A percentile compares a stretch with the other conserved stretches of the same genome.
Conservation (phyloP, 495 filamentous ascomycete genomes). For the Penicillium lividum region DNA sequence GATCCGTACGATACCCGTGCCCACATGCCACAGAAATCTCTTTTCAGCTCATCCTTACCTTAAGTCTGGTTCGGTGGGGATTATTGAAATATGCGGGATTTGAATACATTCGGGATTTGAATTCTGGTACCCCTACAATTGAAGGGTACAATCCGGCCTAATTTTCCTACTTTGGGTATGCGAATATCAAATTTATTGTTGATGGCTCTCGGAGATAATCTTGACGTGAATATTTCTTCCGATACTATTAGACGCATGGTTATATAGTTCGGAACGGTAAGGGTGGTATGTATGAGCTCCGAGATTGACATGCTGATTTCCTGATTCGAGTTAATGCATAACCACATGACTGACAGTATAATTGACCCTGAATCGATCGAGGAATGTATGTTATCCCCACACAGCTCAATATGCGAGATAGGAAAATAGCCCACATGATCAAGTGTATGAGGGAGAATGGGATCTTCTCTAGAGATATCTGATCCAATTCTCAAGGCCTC, state of each 20-base stretch:
- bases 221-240: too few relatives aligned
- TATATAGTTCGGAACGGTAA: not conserved
- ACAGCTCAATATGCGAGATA: not conserved
- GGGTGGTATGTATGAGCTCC: not conserved
- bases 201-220: too few relatives aligned
- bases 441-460: not conserved
- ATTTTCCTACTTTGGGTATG: not conserved
- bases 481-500: not conserved
- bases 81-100: too few relatives aligned
- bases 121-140: not conserved
- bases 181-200: not conserved
- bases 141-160: not conserved
- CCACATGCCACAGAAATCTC: slow-evolving; percentile 12
- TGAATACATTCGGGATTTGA: too few relatives aligned
- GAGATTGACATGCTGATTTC: not conserved
- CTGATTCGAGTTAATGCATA: not conserved
- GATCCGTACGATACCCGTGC: slow-evolving; percentile 21
- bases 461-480: not conserved
- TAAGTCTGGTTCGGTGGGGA: not conserved
- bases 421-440: not conserved
- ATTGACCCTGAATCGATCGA: not conserved
- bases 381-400: too few relatives aligned
- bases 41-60: not conserved
- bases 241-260: not conserved
- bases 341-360: not conserved